Conservation (phyloP, 2,329 filamentous ascomycete species). For the Xylariaceae sp. region DNA sequence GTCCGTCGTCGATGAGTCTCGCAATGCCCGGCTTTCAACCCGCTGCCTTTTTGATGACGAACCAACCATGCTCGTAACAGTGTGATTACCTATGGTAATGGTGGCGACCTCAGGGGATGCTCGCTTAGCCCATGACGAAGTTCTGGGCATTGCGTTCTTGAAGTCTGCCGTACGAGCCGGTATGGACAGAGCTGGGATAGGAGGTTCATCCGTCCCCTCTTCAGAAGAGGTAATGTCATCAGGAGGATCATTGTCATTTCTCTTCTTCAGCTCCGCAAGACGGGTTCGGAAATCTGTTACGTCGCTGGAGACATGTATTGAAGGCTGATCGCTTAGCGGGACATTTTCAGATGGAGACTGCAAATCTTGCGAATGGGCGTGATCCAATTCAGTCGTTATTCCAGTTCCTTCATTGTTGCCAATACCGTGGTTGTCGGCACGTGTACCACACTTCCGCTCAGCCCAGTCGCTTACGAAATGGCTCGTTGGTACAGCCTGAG, state of each 20-base stretch:
- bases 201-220: constrained; percentile 21
- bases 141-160: constrained; percentile 19
- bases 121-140: constrained; percentile 45
- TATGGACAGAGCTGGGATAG: constrained; percentile 33
- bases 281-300: constrained; percentile 35
- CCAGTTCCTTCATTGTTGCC: not conserved
- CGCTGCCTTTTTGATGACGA: constrained; percentile 47
- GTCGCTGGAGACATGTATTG: constrained; percentile 20
- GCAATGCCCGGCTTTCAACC: constrained; percentile 35
- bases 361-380: constrained; percentile 3
- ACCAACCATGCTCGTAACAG: constrained; percentile 62
- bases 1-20: constrained; percentile 28
- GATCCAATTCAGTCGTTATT: constrained; percentile 10
- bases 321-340: constrained; percentile 1
- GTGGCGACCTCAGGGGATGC: constrained; percentile 62
- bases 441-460: constrained; percentile 22
- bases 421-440: constrained; percentile 8
- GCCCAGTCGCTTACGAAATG: constrained; percentile 26
- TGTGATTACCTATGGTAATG: constrained; percentile 69
- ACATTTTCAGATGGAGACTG: constrained; percentile 4
- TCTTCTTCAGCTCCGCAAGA: constrained; percentile 26
- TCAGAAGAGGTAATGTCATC: constrained; percentile 1
- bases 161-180: constrained; percentile 28
- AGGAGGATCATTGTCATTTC: constrained; percentile 3
- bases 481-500: constrained; percentile 7